These are phyloP conservation scores for Boletus coccyginus DNA, from an alignment of 768 basidiomycete species.

Conservation along the genomic window DNA sequence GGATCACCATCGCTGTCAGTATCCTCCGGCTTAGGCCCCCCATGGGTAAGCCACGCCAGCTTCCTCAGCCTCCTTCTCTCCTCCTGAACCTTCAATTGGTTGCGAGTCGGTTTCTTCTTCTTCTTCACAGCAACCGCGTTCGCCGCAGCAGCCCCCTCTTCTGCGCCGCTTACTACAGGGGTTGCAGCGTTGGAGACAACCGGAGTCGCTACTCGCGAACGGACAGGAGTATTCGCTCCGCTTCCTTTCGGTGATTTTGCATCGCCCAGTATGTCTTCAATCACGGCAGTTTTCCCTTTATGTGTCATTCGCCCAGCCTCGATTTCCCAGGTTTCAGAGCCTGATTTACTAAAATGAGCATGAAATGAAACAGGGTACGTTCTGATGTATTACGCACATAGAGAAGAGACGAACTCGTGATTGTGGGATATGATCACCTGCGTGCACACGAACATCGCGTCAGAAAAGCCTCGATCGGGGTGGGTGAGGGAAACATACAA, in stretches of 20 bases:
- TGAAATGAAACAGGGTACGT: constrained; percentile 10
- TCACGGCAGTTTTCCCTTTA: constrained; percentile 81
- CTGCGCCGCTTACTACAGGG: constrained; percentile 75
- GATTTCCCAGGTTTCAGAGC: constrained; percentile 94
- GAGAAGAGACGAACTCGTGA: constrained; percentile 77
- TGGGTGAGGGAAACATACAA: constrained; percentile 41
- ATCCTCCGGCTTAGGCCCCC: constrained; percentile 81
- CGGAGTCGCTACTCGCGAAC: constrained; percentile 70
- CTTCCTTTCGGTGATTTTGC: constrained; percentile 68
- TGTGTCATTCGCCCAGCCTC: constrained; percentile 81
- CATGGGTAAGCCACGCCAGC: constrained; percentile 77
- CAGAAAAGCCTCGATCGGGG: constrained; percentile 12
- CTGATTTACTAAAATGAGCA: constrained; percentile 36
- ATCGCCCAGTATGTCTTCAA: constrained; percentile 82
- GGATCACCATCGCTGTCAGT: constrained; percentile 60
- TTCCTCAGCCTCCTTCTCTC: constrained; percentile 80
- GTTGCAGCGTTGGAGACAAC: constrained; percentile 68
- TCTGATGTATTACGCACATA: constrained; percentile 53
- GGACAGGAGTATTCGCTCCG: constrained; percentile 65
- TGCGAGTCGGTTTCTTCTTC: constrained; percentile 91
- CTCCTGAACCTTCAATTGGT: constrained; percentile 86
- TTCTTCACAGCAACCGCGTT: constrained; percentile 50
- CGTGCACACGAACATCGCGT: constrained; percentile 15
- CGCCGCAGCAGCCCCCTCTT: constrained; percentile 44
- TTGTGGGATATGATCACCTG: constrained; percentile 97